A percentile compares a stretch with the other conserved stretches of the same genome.
phyloP scores from a whole-genome alignment of 1,284 basidiomycete genomes.

The Heterobasidion annosum region DNA sequence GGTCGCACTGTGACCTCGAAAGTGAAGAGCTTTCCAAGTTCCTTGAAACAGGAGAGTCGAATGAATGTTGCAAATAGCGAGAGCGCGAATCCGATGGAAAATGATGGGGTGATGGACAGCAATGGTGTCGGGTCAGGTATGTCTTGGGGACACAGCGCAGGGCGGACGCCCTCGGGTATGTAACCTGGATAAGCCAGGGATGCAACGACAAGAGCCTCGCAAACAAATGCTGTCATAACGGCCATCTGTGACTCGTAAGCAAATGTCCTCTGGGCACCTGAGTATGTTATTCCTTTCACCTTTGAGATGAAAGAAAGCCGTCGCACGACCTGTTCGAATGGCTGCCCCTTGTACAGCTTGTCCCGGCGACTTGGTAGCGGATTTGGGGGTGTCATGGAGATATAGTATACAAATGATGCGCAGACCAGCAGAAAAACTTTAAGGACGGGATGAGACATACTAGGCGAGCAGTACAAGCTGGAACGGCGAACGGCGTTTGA shows the following conservation, averaged over 20 bases:
- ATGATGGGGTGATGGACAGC: not conserved
- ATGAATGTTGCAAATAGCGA: not conserved
- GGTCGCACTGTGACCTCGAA: not conserved
- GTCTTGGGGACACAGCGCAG: not conserved
- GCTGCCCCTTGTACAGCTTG: not conserved
- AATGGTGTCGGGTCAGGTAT: not conserved
- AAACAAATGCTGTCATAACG: not conserved
- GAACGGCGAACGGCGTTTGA: too few relatives aligned
- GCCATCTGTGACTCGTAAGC: not conserved
- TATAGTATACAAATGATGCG: not conserved
- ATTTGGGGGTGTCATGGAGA: not conserved
- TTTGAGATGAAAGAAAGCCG: not conserved
- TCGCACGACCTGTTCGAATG: not conserved
- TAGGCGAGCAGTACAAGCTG: too few relatives aligned
- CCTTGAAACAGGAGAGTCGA: not conserved
- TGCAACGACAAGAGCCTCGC: not conserved
- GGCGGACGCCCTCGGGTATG: not conserved
- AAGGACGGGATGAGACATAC: too few relatives aligned
- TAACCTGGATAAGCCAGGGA: not conserved
- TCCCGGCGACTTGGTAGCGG: not conserved
- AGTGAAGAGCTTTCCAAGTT: not conserved
- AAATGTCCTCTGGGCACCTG: not conserved
- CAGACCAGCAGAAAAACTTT: too few relatives aligned
- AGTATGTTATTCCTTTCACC: not conserved
- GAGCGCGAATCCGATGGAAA: not conserved